These are phyloP conservation scores for Ilyonectria mors-panacis DNA, from an alignment of 2,329 filamentous ascomycete species.

Conservation along the genomic window DNA sequence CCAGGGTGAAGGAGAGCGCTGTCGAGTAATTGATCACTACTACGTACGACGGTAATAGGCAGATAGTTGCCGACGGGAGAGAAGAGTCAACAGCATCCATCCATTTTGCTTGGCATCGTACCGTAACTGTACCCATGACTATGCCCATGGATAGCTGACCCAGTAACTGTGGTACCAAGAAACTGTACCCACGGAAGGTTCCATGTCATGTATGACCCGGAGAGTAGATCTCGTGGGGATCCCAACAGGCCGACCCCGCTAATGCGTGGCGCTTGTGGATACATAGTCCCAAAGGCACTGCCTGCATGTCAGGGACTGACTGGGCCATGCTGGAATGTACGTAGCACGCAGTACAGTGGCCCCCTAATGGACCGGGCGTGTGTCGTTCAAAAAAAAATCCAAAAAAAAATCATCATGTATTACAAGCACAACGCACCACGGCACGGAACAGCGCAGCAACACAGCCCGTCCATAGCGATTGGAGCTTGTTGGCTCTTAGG, in stretches of 20 bases:
- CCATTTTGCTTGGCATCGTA: no score
- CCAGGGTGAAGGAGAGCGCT: background rate
- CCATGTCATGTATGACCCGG: constrained; percentile 1
- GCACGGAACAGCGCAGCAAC: background rate
- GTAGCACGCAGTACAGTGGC: constrained; percentile 6
- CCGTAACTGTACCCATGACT: no score
- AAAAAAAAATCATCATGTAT: no score
- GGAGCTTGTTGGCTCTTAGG: background rate
- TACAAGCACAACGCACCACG: background rate
- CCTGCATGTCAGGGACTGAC: constrained; percentile 35
- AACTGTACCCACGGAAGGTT: constrained; percentile 5
- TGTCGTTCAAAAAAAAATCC: constrained; percentile 12
- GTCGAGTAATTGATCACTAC: background rate
- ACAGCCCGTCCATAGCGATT: background rate
- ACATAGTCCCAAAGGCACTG: constrained; percentile 17
- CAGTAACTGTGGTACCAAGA: background rate
- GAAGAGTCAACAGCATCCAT: constrained; percentile 17
- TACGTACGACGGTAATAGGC: background rate
- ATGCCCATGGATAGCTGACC: no score
- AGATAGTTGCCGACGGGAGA: constrained; percentile 12
- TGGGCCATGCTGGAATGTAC: background rate
- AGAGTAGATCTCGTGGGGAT: constrained; percentile 46
- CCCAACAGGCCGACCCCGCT: constrained; percentile 37
- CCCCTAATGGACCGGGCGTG: background rate
- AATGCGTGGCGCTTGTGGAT: constrained; percentile 45